These are phyloP conservation scores for Pelagophyceae sp. DNA, from an alignment of 352 stramenopile genomes.

Conservation along the genomic window DNA sequence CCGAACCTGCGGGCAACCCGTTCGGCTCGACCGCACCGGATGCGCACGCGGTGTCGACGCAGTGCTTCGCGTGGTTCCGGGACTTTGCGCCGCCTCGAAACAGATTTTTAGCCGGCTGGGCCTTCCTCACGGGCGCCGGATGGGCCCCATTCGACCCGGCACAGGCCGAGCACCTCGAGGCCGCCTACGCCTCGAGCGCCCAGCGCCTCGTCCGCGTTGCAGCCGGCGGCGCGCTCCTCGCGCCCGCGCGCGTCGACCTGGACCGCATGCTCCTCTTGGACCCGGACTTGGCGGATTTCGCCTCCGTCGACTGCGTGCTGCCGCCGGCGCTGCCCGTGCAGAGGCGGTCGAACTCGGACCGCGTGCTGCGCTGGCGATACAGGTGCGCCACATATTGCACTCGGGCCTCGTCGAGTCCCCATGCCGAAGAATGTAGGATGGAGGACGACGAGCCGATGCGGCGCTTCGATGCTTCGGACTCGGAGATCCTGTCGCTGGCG, in stretches of 20 bases:
- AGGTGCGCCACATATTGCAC: background rate
- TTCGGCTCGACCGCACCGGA: background rate
- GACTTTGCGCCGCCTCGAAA: background rate
- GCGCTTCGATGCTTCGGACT: background rate
- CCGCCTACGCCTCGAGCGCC: background rate
- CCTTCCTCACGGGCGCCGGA: background rate
- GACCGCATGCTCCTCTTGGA: conserved; percentile 15
- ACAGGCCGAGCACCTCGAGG: background rate
- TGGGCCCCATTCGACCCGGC: background rate
- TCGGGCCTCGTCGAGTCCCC: background rate
- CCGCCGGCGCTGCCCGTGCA: background rate
- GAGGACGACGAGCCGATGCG: background rate
- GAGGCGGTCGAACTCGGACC: background rate
- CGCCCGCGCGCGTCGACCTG: background rate
- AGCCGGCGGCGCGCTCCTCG: background rate
- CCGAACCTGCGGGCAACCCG: background rate
- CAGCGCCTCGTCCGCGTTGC: background rate
- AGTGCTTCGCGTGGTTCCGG: conserved; percentile 12
- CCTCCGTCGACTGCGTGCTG: background rate
- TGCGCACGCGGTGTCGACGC: background rate
- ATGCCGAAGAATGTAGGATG: no score
- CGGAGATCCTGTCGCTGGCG: background rate
- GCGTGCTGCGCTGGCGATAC: conserved; percentile 6
- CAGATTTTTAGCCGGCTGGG: background rate
- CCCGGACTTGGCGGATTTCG: background rate